Evolutionary conservation across 2,329 filamentous ascomycete species (phyloP), one percentile per base, ranked within the genome.

Genomic region (Blumeriella jaapii): DNA sequence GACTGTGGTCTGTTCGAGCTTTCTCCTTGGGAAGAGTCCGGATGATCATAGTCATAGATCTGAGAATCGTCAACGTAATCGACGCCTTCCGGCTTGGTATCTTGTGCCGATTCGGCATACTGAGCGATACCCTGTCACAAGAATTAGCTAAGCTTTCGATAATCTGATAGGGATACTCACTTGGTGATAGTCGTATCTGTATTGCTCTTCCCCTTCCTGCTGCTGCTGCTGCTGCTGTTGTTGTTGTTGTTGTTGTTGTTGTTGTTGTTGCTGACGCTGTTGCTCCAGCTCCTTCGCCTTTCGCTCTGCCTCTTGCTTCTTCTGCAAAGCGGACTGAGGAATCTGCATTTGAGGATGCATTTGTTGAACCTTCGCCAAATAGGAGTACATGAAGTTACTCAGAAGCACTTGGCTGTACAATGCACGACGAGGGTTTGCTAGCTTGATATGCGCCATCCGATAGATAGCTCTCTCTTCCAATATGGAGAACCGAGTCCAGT

Each of bases 321-420:
- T 78, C 50, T 86, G 85, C 22, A 82, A 77, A 11, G 68, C 64
- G 33, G 82, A 87, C 22, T 82, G 73, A n/a, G 84, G 84, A 27
- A 93, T 78, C 52, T 93, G 83, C 61, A 95, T 83, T 54, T 93
- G 84, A 27, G 91, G 91, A 58, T 98, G 91, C 84, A 95, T 95
- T 53, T 93, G 86, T 61, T 98, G 91, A 29, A 98, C 91, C 59
- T 96, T 98, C 43, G 91, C 91, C 46, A 98, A 71, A 58, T 98
- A 98, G 38, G 86, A 91, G 63, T 98, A 98, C 91, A 98, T 98
- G 61, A 98, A 98, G 59, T 98, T 98, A 61, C 87, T 95, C 48
- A 98, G 71, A 40, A 98, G 67, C 14, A 98, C 91, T 59, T 98
- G 91, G 41, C 89, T 95, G 55, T 93, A 81, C 33, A 98, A 63